Base-by-base conservation (phyloP, 495 filamentous ascomycete species). In the Pseudotulostoma volvatum region DNA sequence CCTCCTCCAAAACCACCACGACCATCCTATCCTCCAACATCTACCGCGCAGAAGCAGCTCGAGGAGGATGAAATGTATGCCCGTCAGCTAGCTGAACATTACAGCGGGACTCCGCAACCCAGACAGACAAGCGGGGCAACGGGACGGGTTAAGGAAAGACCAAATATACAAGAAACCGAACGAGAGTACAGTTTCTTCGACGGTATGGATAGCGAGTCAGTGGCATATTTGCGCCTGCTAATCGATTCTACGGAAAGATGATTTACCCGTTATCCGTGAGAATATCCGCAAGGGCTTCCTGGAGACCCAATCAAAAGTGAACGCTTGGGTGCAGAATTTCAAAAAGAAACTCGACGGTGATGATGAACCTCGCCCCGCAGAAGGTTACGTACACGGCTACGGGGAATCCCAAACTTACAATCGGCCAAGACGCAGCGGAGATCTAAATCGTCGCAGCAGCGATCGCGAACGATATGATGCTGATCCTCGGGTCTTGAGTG, bases 231-330 rank as follows among this genome's bases (percentile, higher is more conserved):
- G n/a, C n/a, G n/a, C n/a, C n/a, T n/a, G n/a, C n/a, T n/a, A n/a
- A n/a, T n/a, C n/a, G n/a, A n/a, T n/a, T n/a, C n/a, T n/a, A n/a
- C n/a, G n/a, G n/a, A 39, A 48, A 71, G 90, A 97, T 51, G 90
- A 97, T 47, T 69, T 97, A 33, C 90, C 90, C 2, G 77, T 87
- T 34, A 95, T 97, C 54, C 79, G 77, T 42, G 84, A 93, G 50
- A 95, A 92, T 44, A 73, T 97, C 45, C 81, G 77, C 48, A 93
- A 96, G 61, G 90, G 90, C 1, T 96, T 97, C 60, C 40, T 90
- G 30, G 85, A 96, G 44, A 97, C 90, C 16, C 90, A 97, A 63
- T 73, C 70, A 9, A 93, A 79, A 52, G 82, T 97, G 51, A 96
- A 92, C 61, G 68, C 73, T 34, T 96, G 88, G 88, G 79, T 97